Evolutionary conservation across 164 flowering plant genomes (phyloP), one percentile per base, ranked within the genome.

Genomic region (Magnolia sinica): DNA sequence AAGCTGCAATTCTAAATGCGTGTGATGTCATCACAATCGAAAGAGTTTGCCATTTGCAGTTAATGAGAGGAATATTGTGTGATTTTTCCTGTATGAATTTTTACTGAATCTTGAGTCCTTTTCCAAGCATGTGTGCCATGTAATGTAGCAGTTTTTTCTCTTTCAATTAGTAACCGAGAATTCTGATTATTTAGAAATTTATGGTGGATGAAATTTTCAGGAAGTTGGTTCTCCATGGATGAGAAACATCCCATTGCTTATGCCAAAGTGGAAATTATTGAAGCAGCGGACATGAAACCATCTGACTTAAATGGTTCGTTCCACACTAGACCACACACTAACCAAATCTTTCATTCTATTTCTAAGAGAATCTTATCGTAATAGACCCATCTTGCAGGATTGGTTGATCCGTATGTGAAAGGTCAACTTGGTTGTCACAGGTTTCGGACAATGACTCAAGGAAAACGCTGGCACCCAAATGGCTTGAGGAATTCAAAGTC

Each of bases 401-500:
- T 93, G 84, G 89, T 98, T 71, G 99, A 96, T 87, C 99, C 98
- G 31, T 96, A 96, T 85, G 96, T 96, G 77, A 94, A 92, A 81
- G 98, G 97, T 50, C 87, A 88, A 52, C 81, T 96, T 73, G 98
- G 99, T 20, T 81, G 84, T 52, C 93, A 88, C 82, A 84, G 87
- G 76, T 96, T 96, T 81, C 88, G 78, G 72, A 93, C 98, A 16
- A 89, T 87, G 80, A 90, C 75, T 65, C 94, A 89, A 91, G 80
- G 88, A 96, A 91, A 79, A 96, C 96, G n/a, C 77, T 93, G 67
- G 7, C 85, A 76, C 99, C 99, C 72, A 88, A 91, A 77, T 96
- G 99, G 99, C 87, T 76, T 0, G 98, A 96, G 83, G 99, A 96
- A 68, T 96, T 92, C 80, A 91, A 86, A 83, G 84, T 96, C 73